Conservation (phyloP, 176 grass and related monocot species). For the Cocos nucifera region DNA sequence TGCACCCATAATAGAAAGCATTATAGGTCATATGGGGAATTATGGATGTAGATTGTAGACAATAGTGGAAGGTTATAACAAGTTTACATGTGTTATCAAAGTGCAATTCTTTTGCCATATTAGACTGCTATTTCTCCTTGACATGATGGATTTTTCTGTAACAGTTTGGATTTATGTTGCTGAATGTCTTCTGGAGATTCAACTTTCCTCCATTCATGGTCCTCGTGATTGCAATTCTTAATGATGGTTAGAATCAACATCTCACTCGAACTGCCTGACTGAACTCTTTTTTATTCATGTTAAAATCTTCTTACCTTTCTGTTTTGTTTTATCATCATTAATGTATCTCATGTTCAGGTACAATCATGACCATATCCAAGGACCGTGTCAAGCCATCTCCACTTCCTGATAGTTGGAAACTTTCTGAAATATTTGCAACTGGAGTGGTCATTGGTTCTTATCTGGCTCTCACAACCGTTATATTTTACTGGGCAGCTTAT, state of each 20-base stretch:
- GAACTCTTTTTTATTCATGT: too few relatives aligned
- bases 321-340: not conserved
- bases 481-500: constrained; percentile 43
- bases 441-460: constrained; percentile 48
- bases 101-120: not conserved
- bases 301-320: too few relatives aligned
- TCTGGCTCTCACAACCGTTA: constrained; percentile 39
- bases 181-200: constrained; percentile 42
- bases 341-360: constrained; percentile 27
- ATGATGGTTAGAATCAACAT: constrained; percentile 36
- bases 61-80: too few relatives aligned
- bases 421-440: constrained; percentile 55
- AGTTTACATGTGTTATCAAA: too few relatives aligned
- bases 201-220: constrained; percentile 51
- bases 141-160: constrained; percentile 2
- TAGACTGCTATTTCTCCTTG: not conserved
- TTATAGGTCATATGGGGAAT: too few relatives aligned
- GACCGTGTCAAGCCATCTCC: constrained; percentile 61
- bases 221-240: constrained; percentile 57
- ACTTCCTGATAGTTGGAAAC: constrained; percentile 51
- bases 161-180: constrained; percentile 53
- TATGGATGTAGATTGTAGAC: too few relatives aligned
- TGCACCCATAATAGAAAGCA: too few relatives aligned
- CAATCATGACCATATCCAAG: constrained; percentile 64
- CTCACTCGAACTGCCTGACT: not conserved